phyloP scores from a whole-genome alignment of 257 asterid species.

The Solanum chmielewskii region DNA sequence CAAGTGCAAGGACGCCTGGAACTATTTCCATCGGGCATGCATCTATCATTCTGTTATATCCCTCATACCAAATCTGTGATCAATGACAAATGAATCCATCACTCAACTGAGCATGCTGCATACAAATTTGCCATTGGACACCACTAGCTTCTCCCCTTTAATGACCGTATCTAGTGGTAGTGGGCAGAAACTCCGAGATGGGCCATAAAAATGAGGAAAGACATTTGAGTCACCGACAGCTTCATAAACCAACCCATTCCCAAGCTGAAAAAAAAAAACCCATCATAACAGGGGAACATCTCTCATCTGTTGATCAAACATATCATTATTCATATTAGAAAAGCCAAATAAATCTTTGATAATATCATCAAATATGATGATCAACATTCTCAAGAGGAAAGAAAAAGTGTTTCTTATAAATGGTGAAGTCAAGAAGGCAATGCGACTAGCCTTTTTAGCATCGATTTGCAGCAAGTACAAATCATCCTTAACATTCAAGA shows the following conservation, averaged over 20 bases:
- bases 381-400: background rate
- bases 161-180: conserved; percentile 56
- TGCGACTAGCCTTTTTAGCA: conserved; percentile 34
- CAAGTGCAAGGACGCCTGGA: background rate
- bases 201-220: conserved; percentile 93
- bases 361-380: background rate
- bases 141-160: conserved; percentile 54
- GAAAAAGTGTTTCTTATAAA: background rate
- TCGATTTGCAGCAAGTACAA: conserved; percentile 67
- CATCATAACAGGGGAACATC: background rate
- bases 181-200: conserved; percentile 63
- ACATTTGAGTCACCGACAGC: conserved; percentile 33
- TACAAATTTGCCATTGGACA: conserved; percentile 34
- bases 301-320: background rate
- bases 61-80: background rate
- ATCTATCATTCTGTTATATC: background rate
- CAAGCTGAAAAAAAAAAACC: conserved; percentile 37
- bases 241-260: conserved; percentile 73
- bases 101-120: conserved; percentile 40
- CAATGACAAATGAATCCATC: background rate
- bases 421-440: background rate
- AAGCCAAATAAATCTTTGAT: background rate
- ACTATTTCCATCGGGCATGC: background rate
- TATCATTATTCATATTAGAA: background rate
- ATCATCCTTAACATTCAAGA: conserved; percentile 39